phyloP scores from a whole-genome alignment of 768 basidiomycete species.

The Termitomyces sp. region DNA sequence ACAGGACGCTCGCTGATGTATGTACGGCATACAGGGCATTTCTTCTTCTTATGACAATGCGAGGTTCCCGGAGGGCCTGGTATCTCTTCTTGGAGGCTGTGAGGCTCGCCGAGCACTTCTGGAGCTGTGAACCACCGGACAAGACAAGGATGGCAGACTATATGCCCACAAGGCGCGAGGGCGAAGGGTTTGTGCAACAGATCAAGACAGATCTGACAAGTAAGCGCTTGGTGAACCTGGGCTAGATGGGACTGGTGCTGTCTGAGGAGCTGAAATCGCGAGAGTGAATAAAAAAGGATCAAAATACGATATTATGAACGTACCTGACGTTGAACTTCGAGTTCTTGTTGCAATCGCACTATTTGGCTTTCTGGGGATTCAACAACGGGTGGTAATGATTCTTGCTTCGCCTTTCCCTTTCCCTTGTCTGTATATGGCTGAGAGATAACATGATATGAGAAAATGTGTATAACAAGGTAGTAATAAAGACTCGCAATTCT shows the following conservation, averaged over 20 bases:
- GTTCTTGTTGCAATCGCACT: constrained; percentile 39
- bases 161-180: constrained; percentile 72
- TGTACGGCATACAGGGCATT: constrained; percentile 74
- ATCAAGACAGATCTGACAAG: constrained; percentile 79
- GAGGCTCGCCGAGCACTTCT: constrained; percentile 11
- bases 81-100: constrained; percentile 29
- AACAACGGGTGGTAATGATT: constrained; percentile 14
- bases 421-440: constrained; percentile 33
- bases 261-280: constrained; percentile 37
- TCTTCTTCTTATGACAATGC: constrained; percentile 57
- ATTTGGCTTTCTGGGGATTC: constrained; percentile 25
- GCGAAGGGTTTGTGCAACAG: constrained; percentile 71
- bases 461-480: background rate
- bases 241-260: constrained; percentile 52
- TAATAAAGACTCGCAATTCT: constrained; percentile 18
- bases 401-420: constrained; percentile 33
- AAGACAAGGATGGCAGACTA: constrained; percentile 69
- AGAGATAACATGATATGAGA: background rate
- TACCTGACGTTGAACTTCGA: constrained; percentile 38
- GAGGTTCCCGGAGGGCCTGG: constrained; percentile 23
- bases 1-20: constrained; percentile 56
- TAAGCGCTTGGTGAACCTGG: constrained; percentile 59
- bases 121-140: constrained; percentile 71
- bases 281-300: background rate
- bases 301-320: constrained; percentile 8